Base-by-base conservation (phyloP, 768 basidiomycete species). In the Auricularia heimuer region DNA sequence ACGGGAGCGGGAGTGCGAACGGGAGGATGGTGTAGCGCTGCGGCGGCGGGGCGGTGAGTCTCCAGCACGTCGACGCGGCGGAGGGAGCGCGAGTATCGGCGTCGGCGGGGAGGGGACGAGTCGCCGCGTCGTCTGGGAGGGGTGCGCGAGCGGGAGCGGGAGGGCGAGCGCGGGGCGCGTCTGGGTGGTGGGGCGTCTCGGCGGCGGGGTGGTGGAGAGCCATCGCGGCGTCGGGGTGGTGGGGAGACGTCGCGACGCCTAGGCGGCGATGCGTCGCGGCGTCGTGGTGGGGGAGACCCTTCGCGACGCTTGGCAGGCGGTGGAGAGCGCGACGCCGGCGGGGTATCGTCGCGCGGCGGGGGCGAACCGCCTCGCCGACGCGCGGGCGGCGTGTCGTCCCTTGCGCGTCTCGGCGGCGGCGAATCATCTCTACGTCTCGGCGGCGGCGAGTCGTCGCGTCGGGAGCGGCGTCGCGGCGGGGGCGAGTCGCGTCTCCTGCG, bases 401-500 rank as follows among this genome's bases (percentile, higher is more conserved):
- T 75, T 54, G 72, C 71, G 65, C 76, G 75, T 35, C 69, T 62
- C 39, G 74, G 77, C 11, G 77, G 81, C 42, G 74, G 73, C 36
- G 79, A 78, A 54, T 79, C 71, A 21, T 80, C 75, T 54, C 72
- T 71, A 65, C 76, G 75, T 35, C 69, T 62, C 39, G 74, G 77
- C 11, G 77, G 81, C 42, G 74, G 73, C 36, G 79, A 78, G 56
- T 79, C 71, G 21, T 80, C 81, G 4, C 80, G 78, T 54, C 78
- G 80, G 80, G 80, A 10, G 80, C 67, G 47, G 80, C 76, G 34
- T 80, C 78, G 35, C 79, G 75, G 7, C 83, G 78, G 24, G 73
- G 70, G 33, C 70, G 67, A 4, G 68, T 68, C 4, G 65, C 44
- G 61, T 71, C 73, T 3, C 68, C 67, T 65, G 6, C 64, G 62